Conservation (phyloP, 164 flowering plant genomes). For the grape (Vitis vinifera) region DNA sequence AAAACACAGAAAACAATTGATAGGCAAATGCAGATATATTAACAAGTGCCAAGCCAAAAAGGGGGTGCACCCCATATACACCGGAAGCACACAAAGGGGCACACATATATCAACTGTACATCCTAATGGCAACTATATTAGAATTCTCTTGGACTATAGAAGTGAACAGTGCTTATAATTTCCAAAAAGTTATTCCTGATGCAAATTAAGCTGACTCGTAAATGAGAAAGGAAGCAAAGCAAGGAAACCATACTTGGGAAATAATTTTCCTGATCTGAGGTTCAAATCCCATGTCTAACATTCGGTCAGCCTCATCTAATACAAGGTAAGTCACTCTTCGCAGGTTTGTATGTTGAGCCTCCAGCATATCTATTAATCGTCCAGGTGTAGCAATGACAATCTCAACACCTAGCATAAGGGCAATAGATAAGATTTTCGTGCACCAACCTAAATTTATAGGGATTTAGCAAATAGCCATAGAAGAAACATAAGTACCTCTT, state of each 20-base stretch:
- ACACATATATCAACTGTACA: background rate
- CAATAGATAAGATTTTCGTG: background rate
- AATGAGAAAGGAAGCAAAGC: background rate
- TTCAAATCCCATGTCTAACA: conserved; percentile 99
- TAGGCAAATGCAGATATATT: no score
- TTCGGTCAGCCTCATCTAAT: conserved; percentile 96
- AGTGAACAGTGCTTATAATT: no score
- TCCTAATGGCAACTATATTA: no score
- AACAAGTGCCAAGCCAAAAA: no score
- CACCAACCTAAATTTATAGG: background rate
- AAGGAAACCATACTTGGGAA: conserved; percentile 51
- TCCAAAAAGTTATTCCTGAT: no score
- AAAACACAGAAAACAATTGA: no score
- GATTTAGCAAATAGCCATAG: background rate
- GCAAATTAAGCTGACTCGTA: no score
- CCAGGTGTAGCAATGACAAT: conserved; percentile 98
- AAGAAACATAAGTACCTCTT: conserved; percentile 45
- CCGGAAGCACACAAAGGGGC: no score
- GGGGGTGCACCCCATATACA: no score
- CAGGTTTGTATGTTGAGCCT: conserved; percentile 83
- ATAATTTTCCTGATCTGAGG: conserved; percentile 94
- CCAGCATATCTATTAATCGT: conserved; percentile 93
- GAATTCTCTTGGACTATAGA: no score
- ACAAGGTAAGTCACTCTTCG: conserved; percentile 94
- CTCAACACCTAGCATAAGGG: conserved; percentile 69